Conservation (phyloP, 129 eudicot genomes). For the Cynara cardunculus region DNA sequence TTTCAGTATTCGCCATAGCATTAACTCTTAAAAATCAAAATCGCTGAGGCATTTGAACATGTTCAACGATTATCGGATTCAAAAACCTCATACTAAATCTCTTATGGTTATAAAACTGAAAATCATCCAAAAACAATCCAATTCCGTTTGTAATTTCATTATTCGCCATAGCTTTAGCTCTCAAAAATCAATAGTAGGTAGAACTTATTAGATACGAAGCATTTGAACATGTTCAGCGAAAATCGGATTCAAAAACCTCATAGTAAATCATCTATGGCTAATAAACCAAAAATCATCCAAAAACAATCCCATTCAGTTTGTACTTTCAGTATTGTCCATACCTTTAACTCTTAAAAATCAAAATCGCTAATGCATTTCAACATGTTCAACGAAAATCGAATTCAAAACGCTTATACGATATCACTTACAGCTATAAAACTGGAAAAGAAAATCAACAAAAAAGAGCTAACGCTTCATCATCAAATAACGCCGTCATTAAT, state of each 20-base stretch:
- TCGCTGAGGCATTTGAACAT: not conserved
- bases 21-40: not conserved
- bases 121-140: not conserved
- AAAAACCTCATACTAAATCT: not conserved
- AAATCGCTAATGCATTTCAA: not conserved
- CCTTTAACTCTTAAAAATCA: not conserved
- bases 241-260: not conserved
- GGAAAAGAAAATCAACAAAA: not conserved
- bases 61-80: not conserved
- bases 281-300: not conserved
- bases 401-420: not conserved
- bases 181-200: not conserved
- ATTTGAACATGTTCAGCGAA: not conserved
- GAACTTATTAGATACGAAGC: no score
- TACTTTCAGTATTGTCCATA: not conserved
- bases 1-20: not conserved
- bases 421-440: not conserved
- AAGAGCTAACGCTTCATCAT: not conserved
- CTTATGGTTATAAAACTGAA: not conserved
- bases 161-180: not conserved
- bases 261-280: not conserved
- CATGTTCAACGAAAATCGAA: not conserved
- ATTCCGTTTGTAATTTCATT: not conserved
- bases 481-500: not conserved
- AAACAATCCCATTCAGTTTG: not conserved